Percentiles rank a stretch among this genome's conserved stretches.
Conservation (phyloP, 176 grass and related monocot species). For the Ananas comosus region DNA sequence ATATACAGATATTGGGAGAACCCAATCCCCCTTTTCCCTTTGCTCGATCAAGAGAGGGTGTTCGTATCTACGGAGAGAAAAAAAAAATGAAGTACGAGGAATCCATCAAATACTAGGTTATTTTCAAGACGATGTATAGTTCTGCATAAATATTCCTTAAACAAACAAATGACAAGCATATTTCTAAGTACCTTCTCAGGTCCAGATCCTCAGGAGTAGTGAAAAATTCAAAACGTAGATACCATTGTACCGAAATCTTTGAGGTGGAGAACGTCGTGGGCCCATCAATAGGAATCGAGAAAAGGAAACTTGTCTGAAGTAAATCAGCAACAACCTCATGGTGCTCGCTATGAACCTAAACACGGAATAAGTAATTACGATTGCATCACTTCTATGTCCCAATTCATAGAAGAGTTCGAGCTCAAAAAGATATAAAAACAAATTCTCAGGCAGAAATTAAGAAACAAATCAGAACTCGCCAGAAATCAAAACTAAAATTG, state of each 20-base stretch:
- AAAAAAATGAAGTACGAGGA: neutral
- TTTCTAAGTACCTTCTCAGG: constrained; percentile 45
- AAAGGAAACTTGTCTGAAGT: constrained; percentile 89
- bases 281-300: constrained; percentile 85
- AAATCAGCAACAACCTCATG: constrained; percentile 91
- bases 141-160: too few relatives aligned
- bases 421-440: neutral
- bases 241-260: constrained; percentile 86
- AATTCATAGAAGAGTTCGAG: neutral
- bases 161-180: neutral
- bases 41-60: constrained; percentile 81
- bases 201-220: constrained; percentile 72
- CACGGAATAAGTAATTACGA: constrained; percentile 5
- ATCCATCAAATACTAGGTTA: neutral
- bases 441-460: neutral
- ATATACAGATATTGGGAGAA: constrained; percentile 79
- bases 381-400: neutral
- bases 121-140: too few relatives aligned
- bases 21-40: constrained; percentile 94
- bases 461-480: too few relatives aligned
- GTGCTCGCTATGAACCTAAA: constrained; percentile 83
- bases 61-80: constrained; percentile 39
- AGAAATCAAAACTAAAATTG: too few relatives aligned
- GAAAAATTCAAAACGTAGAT: constrained; percentile 85
- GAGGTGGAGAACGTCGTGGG: constrained; percentile 89